Conservation (phyloP, 192 early-diverging fungal genomes). For the Backusella australiensis region DNA sequence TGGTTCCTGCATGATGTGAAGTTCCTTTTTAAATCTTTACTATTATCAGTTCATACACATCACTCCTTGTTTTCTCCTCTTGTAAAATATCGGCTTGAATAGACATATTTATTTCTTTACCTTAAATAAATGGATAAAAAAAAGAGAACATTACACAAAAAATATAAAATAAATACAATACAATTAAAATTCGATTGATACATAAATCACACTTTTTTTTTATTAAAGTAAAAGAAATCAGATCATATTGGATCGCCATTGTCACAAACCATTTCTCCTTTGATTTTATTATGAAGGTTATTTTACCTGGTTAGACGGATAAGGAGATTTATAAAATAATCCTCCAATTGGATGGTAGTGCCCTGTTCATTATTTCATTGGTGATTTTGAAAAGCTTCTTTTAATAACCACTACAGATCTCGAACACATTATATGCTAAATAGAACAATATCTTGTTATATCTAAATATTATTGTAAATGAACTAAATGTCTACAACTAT, state of each 20-base stretch:
- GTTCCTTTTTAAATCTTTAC: neutral
- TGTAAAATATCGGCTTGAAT: neutral
- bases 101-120: neutral
- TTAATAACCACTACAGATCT: neutral
- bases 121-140: neutral
- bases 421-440: neutral
- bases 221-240: no score
- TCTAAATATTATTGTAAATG: no score
- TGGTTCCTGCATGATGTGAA: neutral
- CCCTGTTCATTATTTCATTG: neutral
- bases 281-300: neutral
- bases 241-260: neutral
- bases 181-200: neutral
- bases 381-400: neutral
- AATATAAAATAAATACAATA: neutral
- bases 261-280: neutral
- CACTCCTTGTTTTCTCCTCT: neutral
- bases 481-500: no score
- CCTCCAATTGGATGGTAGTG: neutral
- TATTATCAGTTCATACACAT: neutral
- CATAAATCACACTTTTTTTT: no score
- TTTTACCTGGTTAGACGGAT: neutral
- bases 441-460: neutral
- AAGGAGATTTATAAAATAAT: neutral
- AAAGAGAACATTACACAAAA: no score